Conservation (phyloP, 306 rosid species). For the Medicago arabica region DNA sequence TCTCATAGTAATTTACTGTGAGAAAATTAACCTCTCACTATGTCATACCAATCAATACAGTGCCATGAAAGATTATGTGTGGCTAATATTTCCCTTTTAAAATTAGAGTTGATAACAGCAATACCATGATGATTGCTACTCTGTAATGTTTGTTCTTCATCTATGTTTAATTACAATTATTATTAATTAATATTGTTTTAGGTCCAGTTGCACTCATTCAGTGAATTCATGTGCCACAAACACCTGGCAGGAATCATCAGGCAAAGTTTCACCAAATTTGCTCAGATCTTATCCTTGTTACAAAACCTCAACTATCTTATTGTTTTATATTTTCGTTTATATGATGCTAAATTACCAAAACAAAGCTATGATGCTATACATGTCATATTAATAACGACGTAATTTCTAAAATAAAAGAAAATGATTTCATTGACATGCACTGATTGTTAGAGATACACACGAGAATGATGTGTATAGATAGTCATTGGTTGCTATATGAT, state of each 20-base stretch:
- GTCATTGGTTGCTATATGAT: background rate
- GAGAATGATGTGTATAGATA: no score
- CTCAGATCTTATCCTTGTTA: background rate
- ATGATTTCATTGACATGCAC: no score
- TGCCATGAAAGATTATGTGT: background rate
- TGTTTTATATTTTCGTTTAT: background rate
- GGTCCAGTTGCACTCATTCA: conserved; percentile 2
- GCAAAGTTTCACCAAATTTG: background rate
- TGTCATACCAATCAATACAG: background rate
- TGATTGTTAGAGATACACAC: no score
- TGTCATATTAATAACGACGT: background rate
- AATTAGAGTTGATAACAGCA: background rate
- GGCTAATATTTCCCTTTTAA: background rate
- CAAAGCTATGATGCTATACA: background rate
- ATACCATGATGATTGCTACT: background rate
- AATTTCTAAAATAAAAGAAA: background rate
- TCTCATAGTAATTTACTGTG: conserved; percentile 16
- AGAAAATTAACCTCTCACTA: conserved; percentile 3
- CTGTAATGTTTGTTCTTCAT: conserved; percentile 8
- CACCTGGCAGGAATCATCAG: conserved; percentile 20
- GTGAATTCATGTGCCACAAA: conserved; percentile 36
- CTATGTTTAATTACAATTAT: background rate
- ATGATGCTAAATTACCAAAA: background rate
- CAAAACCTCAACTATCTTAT: background rate
- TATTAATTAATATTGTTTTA: conserved; percentile 17